Evolutionary conservation across 768 basidiomycete species (phyloP), one percentile per base, ranked within the genome.

Genomic region (Ramaria rubella): DNA sequence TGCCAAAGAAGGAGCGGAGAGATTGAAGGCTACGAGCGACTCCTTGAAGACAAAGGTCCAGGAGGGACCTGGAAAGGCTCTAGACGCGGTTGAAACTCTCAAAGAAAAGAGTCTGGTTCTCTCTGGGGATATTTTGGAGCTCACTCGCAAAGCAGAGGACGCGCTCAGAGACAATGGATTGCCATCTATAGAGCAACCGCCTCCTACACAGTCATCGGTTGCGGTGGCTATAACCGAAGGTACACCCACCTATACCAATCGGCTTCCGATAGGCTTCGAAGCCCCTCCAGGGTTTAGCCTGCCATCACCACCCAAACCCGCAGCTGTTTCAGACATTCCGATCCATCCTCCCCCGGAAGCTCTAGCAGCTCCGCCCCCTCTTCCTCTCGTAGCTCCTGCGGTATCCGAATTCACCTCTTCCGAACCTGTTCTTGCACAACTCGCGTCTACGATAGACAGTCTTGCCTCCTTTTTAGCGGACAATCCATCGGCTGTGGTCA

Each of bases 201-300:
- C 29, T 19, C 36, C 44, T 30, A 24, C 7, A 15, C n/a, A n/a
- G n/a, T n/a, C n/a, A n/a, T n/a, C n/a, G n/a, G n/a, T n/a, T n/a
- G n/a, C 55, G 19, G 30, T 14, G 17, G 19, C 24, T 17, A 19
- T 55, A 4, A 57, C 60, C 24, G 68, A 67, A n/a, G n/a, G n/a
- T n/a, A 71, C 72, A 27, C 72, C 73, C 44, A 73, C 87, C 19
- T 95, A 95, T 66, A 70, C 73, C 44, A 78, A 72, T 17, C 85
- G 86, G 5, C 76, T 98, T 23, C 96, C 95, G n/a, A 71, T 99
- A 50, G 95, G 94, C 12, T 91, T 90, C 68, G 94, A 97, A 69
- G 91, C 87, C 9, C 94, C 95, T 31, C 91, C 91, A 23, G 95
- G 95, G 19, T 97, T 83, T 69, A 75, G 78, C 55, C 78, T 83